Percentiles rank a stretch among this genome's conserved stretches.
Evolutionary conservation across 2,329 filamentous ascomycete species (phyloP).

Genomic region (Apiospora kogelbergensis): DNA sequence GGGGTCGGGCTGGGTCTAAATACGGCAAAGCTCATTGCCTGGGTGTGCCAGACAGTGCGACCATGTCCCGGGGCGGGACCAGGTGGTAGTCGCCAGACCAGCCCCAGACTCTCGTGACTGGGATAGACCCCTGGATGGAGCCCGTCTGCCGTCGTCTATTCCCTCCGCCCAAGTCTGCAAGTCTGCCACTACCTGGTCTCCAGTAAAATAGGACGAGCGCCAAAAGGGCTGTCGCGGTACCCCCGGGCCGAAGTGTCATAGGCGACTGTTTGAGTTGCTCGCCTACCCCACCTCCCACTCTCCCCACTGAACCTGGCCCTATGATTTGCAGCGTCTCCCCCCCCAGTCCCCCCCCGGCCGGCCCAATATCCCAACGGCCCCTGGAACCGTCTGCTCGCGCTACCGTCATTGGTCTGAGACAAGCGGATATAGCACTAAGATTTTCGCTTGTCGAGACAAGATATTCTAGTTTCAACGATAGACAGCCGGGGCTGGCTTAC

Average conservation of each 20-base stretch:
- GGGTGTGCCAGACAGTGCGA: background rate
- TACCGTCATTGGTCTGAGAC: background rate
- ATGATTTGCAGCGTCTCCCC: background rate
- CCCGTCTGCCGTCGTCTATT: background rate
- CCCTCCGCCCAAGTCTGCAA: background rate
- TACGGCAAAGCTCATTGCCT: constrained; percentile 13
- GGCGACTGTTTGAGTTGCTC: background rate
- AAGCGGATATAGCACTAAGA: background rate
- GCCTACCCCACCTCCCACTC: background rate
- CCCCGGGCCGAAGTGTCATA: constrained; percentile 30
- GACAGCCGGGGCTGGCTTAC: background rate
- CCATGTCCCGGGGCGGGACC: constrained; percentile 6
- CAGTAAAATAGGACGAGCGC: constrained; percentile 1
- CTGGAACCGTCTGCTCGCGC: background rate
- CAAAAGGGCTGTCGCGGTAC: constrained; percentile 26
- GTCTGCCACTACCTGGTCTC: background rate
- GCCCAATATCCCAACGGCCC: constrained; percentile 1
- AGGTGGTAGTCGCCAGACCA: no score
- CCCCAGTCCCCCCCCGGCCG: background rate
- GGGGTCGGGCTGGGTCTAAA: constrained; percentile 30
- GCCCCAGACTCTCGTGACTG: no score
- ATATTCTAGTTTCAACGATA: background rate
- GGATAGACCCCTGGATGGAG: background rate
- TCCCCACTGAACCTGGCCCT: background rate
- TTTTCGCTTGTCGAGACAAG: constrained; percentile 3